A percentile compares a stretch with the other conserved stretches of the same genome.
phyloP scores from a whole-genome alignment of 2,329 filamentous ascomycete genomes.

The Penicillium expansum region DNA sequence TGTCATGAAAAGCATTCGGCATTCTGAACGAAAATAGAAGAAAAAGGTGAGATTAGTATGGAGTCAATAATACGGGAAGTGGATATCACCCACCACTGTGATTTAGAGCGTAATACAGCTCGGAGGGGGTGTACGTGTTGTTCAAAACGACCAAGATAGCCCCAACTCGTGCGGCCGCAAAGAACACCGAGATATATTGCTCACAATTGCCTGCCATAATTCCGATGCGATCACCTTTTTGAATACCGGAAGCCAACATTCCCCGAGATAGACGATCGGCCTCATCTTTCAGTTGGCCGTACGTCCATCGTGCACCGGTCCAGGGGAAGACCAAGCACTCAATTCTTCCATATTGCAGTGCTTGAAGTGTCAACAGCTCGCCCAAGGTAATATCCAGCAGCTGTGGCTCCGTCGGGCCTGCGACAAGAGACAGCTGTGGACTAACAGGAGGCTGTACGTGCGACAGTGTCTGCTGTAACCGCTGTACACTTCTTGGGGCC shows the following conservation, averaged over 20 bases:
- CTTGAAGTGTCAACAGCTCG: slow-evolving; percentile 70
- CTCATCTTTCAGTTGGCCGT: slow-evolving; percentile 62
- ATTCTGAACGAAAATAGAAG: slow-evolving; percentile 49
- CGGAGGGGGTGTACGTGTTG: slow-evolving; percentile 74
- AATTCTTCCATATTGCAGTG: slow-evolving; percentile 60
- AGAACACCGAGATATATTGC: slow-evolving; percentile 65
- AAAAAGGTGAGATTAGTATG: not conserved
- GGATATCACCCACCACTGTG: slow-evolving; percentile 58
- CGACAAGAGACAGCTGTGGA: slow-evolving; percentile 54
- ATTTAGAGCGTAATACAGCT: slow-evolving; percentile 67
- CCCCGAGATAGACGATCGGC: slow-evolving; percentile 63
- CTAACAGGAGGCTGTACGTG: slow-evolving; percentile 24
- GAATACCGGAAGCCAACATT: slow-evolving; percentile 64
- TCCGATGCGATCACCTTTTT: slow-evolving; percentile 66
- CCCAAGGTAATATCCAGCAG: slow-evolving; percentile 70
- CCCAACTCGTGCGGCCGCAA: slow-evolving; percentile 65
- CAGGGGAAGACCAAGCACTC: slow-evolving; percentile 73
- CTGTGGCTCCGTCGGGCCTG: slow-evolving; percentile 66
- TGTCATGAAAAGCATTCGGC: slow-evolving; percentile 71
- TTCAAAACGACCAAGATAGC: slow-evolving; percentile 74
- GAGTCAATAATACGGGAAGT: not conserved
- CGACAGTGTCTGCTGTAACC: slow-evolving; percentile 32
- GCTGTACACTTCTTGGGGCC: slow-evolving; percentile 25
- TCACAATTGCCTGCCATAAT: slow-evolving; percentile 68
- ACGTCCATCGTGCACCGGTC: slow-evolving; percentile 73